Conservation (phyloP, 345 rosid genomes). For the Stellera chamaejasme region DNA sequence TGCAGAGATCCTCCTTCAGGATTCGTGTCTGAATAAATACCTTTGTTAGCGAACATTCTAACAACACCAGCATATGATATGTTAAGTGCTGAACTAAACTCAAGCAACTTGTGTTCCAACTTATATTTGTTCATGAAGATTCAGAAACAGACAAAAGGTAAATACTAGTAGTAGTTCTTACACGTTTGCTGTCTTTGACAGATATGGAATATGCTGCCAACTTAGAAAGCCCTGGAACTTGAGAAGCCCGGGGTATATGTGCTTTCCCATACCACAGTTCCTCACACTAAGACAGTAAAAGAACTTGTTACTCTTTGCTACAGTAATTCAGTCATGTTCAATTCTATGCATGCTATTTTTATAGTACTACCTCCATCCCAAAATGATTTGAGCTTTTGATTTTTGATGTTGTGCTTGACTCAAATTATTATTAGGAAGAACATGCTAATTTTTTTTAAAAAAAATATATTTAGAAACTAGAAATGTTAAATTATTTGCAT, state of each 20-base stretch:
- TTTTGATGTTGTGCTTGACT: too few relatives aligned
- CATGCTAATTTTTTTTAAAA: too few relatives aligned
- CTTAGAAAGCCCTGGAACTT: conserved; percentile 38
- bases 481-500: too few relatives aligned
- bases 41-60: neutral
- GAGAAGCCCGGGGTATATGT: conserved; percentile 48
- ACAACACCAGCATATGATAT: neutral
- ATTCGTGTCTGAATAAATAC: conserved; percentile 35
- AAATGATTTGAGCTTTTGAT: too few relatives aligned
- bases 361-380: too few relatives aligned
- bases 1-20: conserved; percentile 46
- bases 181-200: conserved; percentile 45
- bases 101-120: neutral
- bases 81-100: too few relatives aligned
- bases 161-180: conserved; percentile 19
- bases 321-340: neutral
- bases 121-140: neutral
- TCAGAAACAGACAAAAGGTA: neutral
- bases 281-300: conserved; percentile 29
- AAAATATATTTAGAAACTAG: too few relatives aligned
- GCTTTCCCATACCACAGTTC: conserved; percentile 53
- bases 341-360: too few relatives aligned
- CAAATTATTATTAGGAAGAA: neutral
- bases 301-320: conserved; percentile 1
- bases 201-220: conserved; percentile 47